These are phyloP conservation scores for Centrapalus pauciflorus DNA, from an alignment of 129 eudicot species.

Conservation along the genomic window DNA sequence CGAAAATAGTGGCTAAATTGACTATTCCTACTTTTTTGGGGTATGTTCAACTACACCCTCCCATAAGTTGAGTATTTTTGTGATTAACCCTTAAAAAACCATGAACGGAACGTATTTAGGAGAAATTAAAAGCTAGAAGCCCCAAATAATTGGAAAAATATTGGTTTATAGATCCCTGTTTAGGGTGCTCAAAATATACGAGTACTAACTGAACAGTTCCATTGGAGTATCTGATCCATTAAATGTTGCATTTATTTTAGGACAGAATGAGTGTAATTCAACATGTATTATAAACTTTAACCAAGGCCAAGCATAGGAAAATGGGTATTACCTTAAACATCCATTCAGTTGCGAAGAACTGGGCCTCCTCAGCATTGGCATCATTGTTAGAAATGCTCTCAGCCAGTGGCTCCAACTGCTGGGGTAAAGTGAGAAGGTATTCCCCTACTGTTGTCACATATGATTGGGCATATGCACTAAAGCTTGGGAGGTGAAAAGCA, in stretches of 20 bases:
- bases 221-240: background rate
- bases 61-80: too few species aligned
- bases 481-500: slow-evolving; percentile 80
- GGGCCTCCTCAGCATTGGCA: slow-evolving; percentile 89
- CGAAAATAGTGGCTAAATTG: too few species aligned
- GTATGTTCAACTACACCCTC: too few species aligned
- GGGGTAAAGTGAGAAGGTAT: slow-evolving; percentile 97
- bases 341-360: slow-evolving; percentile 98
- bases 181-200: background rate
- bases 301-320: background rate
- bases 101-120: too few species aligned
- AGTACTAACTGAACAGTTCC: background rate
- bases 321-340: slow-evolving; percentile 83
- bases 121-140: too few species aligned
- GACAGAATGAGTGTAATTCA: background rate
- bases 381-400: slow-evolving; percentile 85
- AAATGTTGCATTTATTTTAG: too few species aligned
- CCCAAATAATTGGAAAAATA: too few species aligned
- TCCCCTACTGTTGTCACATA: slow-evolving; percentile 87
- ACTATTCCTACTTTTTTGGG: too few species aligned
- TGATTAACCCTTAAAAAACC: too few species aligned
- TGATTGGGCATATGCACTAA: slow-evolving; percentile 89
- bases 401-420: slow-evolving; percentile 92
- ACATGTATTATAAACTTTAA: background rate
- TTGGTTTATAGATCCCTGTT: too few species aligned